Evolutionary conservation across 75 land plant species (phyloP), one percentile per base, ranked within the genome.

Genomic region (Larix kaempferi): DNA sequence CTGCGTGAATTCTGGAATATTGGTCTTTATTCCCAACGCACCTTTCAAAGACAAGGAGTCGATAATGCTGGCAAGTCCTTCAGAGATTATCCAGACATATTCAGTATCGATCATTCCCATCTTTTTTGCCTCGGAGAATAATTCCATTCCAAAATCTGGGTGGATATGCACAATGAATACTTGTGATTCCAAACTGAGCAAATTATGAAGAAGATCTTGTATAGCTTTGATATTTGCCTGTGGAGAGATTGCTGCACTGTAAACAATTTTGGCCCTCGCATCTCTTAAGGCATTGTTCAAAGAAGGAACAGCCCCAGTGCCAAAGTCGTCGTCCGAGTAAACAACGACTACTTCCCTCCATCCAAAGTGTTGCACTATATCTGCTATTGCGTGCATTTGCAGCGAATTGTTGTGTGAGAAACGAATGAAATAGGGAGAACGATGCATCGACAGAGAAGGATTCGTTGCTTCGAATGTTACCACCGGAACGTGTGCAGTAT

Each of bases 341-440:
- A 90, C 49, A 44, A 84, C 79, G 10, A 81, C 81, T 25, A 88
- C 87, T 66, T 83, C 85, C 72, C 82, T 57, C 91, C 91, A 89
- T 12, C 77, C 78, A 64, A 79, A 89, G 49, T 78, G 35, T n/a
- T 54, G 27, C 26, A 81, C 66, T 23, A 89, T 22, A 4, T 78
- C 82, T 54, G 83, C 83, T 12, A 82, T 71, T 39, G 84, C 81
- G 33, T 44, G 41, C 77, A 80, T 84, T 73, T 84, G 84, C 55
- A 76, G 25, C 7, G 74, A 61, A 78, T 89, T 84, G 52, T 78
- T 86, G 73, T 56, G 75, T 3, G 63, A 69, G 16, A 81, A 49
- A 17, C 86, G 80, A 21, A 84, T 44, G 71, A 87, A 87, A 75
- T 81, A 89, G 12, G 82, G 82, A 52, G 23, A 76, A 33, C 75